Percentiles rank a stretch among this genome's conserved stretches.
Evolutionary conservation across 2,329 filamentous ascomycete genomes (phyloP).

Genomic region (Fusarium dlaminii): DNA sequence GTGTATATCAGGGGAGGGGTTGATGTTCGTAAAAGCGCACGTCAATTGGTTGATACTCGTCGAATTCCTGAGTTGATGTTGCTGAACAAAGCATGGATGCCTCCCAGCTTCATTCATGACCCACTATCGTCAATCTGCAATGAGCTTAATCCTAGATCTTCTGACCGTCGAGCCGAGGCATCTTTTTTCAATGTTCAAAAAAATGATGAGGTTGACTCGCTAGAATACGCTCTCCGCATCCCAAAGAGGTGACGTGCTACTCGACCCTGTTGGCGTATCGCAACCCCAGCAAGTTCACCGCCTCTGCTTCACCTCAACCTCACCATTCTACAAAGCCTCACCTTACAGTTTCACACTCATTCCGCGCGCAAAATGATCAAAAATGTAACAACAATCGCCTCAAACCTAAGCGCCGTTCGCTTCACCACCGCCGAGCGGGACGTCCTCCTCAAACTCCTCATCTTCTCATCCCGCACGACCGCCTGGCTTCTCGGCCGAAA

Average conservation of each 20-base stretch:
- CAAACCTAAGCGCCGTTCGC: not conserved
- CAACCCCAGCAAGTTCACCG: slow-evolving; percentile 4
- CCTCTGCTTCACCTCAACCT: not conserved
- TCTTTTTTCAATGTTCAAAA: not conserved
- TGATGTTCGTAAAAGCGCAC: fast-evolving
- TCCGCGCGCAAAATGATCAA: not conserved
- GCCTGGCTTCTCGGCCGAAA: slow-evolving; percentile 5
- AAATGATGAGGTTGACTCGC: not conserved
- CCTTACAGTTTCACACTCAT: not conserved
- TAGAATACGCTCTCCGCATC: not conserved
- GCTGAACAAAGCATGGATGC: not conserved
- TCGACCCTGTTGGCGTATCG: not conserved
- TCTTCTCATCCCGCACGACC: slow-evolving; percentile 2
- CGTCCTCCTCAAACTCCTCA: slow-evolving; percentile 1
- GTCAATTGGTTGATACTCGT: too few species aligned
- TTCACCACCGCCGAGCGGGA: slow-evolving; percentile 10
- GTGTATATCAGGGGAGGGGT: too few species aligned
- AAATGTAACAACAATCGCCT: not conserved
- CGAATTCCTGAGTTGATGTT: too few species aligned
- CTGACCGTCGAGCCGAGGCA: not conserved
- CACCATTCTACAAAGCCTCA: not conserved
- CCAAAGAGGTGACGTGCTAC: not conserved
- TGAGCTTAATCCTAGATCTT: not conserved
- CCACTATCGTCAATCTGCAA: not conserved
- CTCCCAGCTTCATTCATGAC: fast-evolving